Conservation (phyloP, 2,329 filamentous ascomycete species). For the Metarhizium sp. region DNA sequence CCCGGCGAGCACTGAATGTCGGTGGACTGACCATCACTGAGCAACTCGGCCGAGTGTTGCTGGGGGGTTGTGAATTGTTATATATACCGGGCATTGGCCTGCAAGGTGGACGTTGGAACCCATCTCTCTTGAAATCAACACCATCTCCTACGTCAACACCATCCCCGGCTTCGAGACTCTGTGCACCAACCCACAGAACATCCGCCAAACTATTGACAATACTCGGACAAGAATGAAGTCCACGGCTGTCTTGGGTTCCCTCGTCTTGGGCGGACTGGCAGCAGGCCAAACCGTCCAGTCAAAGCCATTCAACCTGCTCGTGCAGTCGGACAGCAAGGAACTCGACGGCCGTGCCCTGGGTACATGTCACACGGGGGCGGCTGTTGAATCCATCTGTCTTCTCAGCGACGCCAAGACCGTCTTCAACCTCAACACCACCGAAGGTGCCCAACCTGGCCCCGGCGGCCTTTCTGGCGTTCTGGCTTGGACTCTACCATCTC, state of each 20-base stretch:
- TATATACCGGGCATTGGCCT: no score
- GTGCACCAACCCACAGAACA: not conserved
- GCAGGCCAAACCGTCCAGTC: constrained; percentile 10
- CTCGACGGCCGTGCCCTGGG: constrained; percentile 9
- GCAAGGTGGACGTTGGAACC: no score
- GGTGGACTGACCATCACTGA: no score
- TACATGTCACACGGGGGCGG: constrained; percentile 13
- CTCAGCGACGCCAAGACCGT: not conserved
- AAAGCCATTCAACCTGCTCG: constrained; percentile 12
- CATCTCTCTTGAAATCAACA: no score
- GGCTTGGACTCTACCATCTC: constrained; percentile 6
- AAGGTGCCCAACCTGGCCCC: constrained; percentile 4
- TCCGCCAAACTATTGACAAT: not conserved
- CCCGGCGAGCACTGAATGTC: no score
- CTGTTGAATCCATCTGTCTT: constrained; percentile 13
- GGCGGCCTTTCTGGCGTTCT: constrained; percentile 7
- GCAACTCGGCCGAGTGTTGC: no score
- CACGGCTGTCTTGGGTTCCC: not conserved
- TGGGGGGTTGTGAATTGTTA: no score
- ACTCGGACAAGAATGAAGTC: constrained; percentile 7
- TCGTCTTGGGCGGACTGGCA: constrained; percentile 6
- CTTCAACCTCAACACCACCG: constrained; percentile 11
- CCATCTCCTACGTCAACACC: no score
- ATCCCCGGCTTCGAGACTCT: no score
- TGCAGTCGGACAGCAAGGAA: constrained; percentile 7